Conservation (phyloP, 1,284 basidiomycete genomes). For the Spongispora temasekensis region DNA sequence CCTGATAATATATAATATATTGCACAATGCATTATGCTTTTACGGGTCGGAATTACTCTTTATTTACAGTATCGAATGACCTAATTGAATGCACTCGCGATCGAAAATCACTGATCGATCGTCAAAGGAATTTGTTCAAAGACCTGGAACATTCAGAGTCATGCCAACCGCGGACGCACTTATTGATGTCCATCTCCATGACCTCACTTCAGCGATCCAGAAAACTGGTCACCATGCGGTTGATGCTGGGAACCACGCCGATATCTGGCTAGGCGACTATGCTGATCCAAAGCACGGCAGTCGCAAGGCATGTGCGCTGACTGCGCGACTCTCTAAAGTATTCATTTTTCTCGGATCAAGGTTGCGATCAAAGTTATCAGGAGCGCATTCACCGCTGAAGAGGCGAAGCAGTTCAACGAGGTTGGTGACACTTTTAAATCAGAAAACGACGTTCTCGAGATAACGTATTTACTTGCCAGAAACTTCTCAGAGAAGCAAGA, state of each 20-base stretch:
- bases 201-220: constrained; percentile 23
- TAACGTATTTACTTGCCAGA: constrained; percentile 14
- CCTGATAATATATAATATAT: no score
- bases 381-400: constrained; percentile 17
- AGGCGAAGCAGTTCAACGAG: constrained; percentile 23
- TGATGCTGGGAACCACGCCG: constrained; percentile 24
- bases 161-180: no score
- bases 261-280: constrained; percentile 30
- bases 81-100: no score
- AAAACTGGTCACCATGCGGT: constrained; percentile 19
- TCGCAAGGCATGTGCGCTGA: constrained; percentile 6
- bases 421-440: no score
- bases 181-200: constrained; percentile 20
- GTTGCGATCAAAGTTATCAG: constrained; percentile 32
- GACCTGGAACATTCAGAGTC: no score
- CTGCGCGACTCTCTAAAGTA: not conserved
- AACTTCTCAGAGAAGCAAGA: constrained; percentile 32
- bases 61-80: no score
- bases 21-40: no score
- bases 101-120: no score
- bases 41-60: no score
- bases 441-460: no score
- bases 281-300: constrained; percentile 6
- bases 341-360: constrained; percentile 5
- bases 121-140: no score